Conservation (phyloP, 2,329 filamentous ascomycete genomes). For the Lecanosticta acicola region DNA sequence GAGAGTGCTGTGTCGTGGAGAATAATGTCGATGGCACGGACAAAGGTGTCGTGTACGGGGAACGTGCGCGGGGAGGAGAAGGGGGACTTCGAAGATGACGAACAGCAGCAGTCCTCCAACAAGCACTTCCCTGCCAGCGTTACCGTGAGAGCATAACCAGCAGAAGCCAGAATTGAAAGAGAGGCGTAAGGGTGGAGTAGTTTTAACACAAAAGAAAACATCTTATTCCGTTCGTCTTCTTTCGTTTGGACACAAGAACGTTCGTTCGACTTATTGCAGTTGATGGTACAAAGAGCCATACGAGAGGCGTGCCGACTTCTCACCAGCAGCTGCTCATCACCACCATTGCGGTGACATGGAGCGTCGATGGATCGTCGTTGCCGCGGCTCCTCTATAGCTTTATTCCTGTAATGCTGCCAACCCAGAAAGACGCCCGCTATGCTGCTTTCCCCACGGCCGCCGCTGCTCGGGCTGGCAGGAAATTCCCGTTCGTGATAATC, state of each 20-base stretch:
- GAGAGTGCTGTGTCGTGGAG: too few relatives aligned
- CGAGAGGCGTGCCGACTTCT: background rate
- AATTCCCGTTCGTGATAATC: conserved; percentile 11
- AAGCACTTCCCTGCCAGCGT: too few relatives aligned
- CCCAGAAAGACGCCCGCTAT: background rate
- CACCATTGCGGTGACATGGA: background rate
- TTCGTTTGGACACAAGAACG: too few relatives aligned
- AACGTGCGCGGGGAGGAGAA: too few relatives aligned
- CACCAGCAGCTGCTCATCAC: background rate
- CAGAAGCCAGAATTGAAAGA: too few relatives aligned
- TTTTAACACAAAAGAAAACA: background rate
- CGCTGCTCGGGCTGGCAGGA: background rate
- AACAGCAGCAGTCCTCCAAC: too few relatives aligned
- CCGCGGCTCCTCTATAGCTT: background rate
- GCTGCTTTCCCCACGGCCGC: background rate
- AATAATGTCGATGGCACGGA: too few relatives aligned
- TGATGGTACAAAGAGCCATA: background rate
- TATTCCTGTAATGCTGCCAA: background rate
- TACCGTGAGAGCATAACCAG: too few relatives aligned
- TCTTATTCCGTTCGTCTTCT: background rate
- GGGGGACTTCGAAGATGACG: too few relatives aligned
- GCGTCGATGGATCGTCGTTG: background rate
- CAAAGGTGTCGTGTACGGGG: too few relatives aligned
- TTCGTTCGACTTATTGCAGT: too few relatives aligned
- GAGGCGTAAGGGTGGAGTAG: too few relatives aligned